These are phyloP conservation scores for Candida anutae DNA, from an alignment of 1,139 yeast species.

Conservation along the genomic window DNA sequence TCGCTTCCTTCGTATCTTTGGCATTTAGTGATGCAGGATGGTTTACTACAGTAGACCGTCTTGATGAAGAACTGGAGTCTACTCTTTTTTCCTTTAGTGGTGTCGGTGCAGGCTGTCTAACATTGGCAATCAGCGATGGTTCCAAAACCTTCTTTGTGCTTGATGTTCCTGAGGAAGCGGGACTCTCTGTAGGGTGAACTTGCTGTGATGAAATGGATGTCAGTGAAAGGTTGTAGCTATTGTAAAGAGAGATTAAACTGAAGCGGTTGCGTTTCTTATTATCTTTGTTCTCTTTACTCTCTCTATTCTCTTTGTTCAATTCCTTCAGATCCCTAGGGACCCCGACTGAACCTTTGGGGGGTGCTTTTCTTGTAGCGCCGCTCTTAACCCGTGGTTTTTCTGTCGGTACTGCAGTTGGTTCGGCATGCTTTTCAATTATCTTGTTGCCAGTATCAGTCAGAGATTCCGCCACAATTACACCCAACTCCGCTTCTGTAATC, in stretches of 20 bases:
- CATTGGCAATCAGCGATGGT: conserved; percentile 29
- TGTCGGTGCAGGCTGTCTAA: conserved; percentile 5
- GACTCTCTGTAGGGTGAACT: conserved; percentile 3
- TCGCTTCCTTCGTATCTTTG: conserved; percentile 41
- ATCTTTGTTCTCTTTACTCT: conserved; percentile 14
- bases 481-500: too few species aligned
- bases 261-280: conserved; percentile 41
- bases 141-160: conserved; percentile 29
- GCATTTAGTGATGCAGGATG: conserved; percentile 13
- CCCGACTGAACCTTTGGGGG: background rate
- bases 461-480: too few species aligned
- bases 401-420: background rate
- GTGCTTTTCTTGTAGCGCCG: background rate
- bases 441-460: too few species aligned
- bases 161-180: conserved; percentile 4
- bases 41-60: conserved; percentile 7
- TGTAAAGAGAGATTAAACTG: conserved; percentile 47
- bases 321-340: conserved; percentile 4
- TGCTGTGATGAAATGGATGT: conserved; percentile 1
- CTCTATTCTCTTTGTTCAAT: conserved; percentile 19
- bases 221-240: conserved; percentile 22
- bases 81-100: conserved; percentile 7
- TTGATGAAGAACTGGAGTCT: conserved; percentile 10
- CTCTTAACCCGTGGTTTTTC: background rate
- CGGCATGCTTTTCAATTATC: too few species aligned